phyloP scores from a whole-genome alignment of 2,329 filamentous ascomycete genomes.

The Davidsoniella neocaledoniae region DNA sequence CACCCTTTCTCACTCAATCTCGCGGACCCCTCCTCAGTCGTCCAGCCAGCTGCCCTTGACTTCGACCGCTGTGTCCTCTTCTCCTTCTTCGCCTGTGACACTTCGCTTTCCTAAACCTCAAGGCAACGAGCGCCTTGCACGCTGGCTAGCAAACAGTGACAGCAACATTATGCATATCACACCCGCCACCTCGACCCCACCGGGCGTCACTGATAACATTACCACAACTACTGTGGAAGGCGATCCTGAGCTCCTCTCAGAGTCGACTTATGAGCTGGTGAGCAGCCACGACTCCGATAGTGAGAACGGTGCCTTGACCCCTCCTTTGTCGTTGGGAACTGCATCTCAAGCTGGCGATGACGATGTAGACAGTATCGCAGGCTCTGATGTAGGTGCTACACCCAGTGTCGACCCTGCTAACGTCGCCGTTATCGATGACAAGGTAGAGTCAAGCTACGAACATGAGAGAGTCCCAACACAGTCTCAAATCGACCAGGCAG shows the following conservation, averaged over 20 bases:
- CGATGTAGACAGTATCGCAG: constrained; percentile 26
- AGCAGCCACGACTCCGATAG: constrained; percentile 35
- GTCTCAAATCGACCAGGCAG: constrained; percentile 2
- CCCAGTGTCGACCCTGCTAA: not conserved
- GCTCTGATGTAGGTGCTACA: constrained; percentile 16
- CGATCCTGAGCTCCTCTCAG: constrained; percentile 28
- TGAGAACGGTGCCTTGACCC: constrained; percentile 29
- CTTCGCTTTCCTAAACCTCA: constrained; percentile 40
- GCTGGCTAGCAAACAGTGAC: constrained; percentile 42
- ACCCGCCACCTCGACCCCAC: not conserved
- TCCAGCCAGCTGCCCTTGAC: constrained; percentile 5
- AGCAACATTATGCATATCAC: constrained; percentile 34
- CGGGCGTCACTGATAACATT: not conserved
- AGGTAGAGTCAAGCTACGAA: constrained; percentile 2
- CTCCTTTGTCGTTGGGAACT: constrained; percentile 15
- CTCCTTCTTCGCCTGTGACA: constrained; percentile 27
- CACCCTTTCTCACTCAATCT: not conserved
- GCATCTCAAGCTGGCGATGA: constrained; percentile 31
- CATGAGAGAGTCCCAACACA: constrained; percentile 7
- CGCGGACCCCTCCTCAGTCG: not conserved
- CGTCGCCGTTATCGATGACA: not conserved
- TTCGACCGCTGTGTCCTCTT: not conserved
- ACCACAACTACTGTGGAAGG: constrained; percentile 17
- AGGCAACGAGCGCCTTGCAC: constrained; percentile 37
- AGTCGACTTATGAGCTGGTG: constrained; percentile 42